Evolutionary conservation across 257 asterid species (phyloP), one percentile per base, ranked within the genome.

Genomic region (Capsicum baccatum): DNA sequence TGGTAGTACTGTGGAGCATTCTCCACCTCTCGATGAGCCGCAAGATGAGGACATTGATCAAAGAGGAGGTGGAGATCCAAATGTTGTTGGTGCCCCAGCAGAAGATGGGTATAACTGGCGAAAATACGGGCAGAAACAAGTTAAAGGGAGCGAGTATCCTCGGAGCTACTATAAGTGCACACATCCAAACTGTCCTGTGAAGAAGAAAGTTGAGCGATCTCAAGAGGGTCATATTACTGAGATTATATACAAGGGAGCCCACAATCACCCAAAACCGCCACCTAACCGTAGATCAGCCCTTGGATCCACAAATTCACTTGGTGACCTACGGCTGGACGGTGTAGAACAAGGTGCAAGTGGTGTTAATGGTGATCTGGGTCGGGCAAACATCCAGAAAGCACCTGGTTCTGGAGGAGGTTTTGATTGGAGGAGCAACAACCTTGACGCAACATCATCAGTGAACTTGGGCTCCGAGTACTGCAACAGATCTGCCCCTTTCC

Each of bases 161-260:
- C 89, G 98, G n/a, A 95, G 98, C 82, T 95, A 95, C 84, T 95
- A 90, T 88, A 95, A 94, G 92, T 95, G 98, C 89, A 92, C 97
- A 3, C 89, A 92, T 86, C 86, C 85, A 58, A 87, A 85, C 57
- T 95, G 98, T 80, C 93, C 92, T 0, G 98, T 92, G 82, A 95
- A 94, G 97, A 95, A 95, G 85, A 92, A 94, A 84, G 96, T 95
- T 16, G 97, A 94, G 86, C 91, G 96, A 73, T 91, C 98, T 48
- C 92, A 84, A 0, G 97, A 92, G 85, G 98, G 98, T 66, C 90
- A 94, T 79, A 89, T 95, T 79, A 92, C 96, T 5, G 98, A 94
- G 88, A 92, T 94, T 69, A 92, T 91, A 90, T 94, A 95, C 83
- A 94, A 90, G 89, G 98, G 96, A 26, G 88, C 92, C 60, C 98